These are phyloP conservation scores for Metschnikowia chrysomelidarum DNA, from an alignment of 805 yeast species.

Conservation along the genomic window DNA sequence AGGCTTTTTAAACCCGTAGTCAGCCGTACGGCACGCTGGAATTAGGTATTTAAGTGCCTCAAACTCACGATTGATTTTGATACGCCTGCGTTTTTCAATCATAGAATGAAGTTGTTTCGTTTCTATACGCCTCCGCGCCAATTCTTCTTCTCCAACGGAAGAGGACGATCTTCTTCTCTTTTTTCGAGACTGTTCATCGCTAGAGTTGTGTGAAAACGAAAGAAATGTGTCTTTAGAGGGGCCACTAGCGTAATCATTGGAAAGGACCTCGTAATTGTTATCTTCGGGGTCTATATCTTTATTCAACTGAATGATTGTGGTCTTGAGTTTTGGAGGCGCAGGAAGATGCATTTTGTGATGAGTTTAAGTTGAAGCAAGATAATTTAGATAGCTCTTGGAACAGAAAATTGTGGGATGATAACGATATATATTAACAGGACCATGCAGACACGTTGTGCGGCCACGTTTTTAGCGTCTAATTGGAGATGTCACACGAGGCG, in stretches of 20 bases:
- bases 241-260: constrained; percentile 31
- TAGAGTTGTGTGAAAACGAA: not conserved
- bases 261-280: constrained; percentile 41
- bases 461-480: constrained; percentile 6
- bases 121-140: constrained; percentile 39
- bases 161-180: constrained; percentile 41
- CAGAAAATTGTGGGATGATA: not conserved
- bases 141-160: constrained; percentile 38
- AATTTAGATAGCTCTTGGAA: too few relatives aligned
- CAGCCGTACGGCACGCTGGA: constrained; percentile 69
- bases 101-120: constrained; percentile 61
- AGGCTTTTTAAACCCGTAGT: constrained; percentile 12
- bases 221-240: not conserved
- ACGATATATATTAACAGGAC: constrained; percentile 5
- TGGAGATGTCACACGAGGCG: constrained; percentile 6
- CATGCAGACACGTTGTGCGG: constrained; percentile 6
- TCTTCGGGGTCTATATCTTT: constrained; percentile 43
- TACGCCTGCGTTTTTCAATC: constrained; percentile 75
- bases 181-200: constrained; percentile 24
- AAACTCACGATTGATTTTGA: constrained; percentile 78
- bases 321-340: constrained; percentile 41
- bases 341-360: constrained; percentile 19
- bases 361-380: too few relatives aligned
- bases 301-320: constrained; percentile 44
- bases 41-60: constrained; percentile 74